Percentiles rank a stretch among this genome's conserved stretches.
phyloP scores from a whole-genome alignment of 1,284 basidiomycete species.

The Peniophora sp. region DNA sequence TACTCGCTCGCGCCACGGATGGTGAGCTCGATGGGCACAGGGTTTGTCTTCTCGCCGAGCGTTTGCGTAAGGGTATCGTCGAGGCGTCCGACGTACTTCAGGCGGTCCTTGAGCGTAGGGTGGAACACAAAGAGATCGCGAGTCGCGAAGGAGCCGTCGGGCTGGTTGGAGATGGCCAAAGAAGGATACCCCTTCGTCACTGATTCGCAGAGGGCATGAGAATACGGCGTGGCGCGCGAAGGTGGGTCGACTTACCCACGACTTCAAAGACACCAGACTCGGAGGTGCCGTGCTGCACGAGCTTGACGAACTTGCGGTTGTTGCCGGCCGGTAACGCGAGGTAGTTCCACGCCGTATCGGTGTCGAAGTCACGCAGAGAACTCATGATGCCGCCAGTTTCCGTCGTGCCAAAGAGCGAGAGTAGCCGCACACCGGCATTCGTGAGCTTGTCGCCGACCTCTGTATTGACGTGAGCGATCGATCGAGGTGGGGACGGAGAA shows the following conservation, averaged over 20 bases:
- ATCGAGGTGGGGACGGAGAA: not conserved
- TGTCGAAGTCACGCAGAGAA: slow-evolving; percentile 39
- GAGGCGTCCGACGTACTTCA: slow-evolving; percentile 49
- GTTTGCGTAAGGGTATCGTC: slow-evolving; percentile 51
- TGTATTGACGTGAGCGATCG: slow-evolving; percentile 20
- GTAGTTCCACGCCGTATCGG: slow-evolving; percentile 58
- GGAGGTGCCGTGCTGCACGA: slow-evolving; percentile 34
- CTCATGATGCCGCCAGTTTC: slow-evolving; percentile 41
- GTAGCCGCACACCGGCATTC: slow-evolving; percentile 40
- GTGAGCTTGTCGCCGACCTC: slow-evolving; percentile 51
- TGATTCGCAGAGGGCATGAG: slow-evolving; percentile 30
- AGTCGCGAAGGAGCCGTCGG: slow-evolving; percentile 51
- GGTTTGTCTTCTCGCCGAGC: slow-evolving; percentile 53
- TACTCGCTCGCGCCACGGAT: no score
- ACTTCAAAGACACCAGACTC: slow-evolving; percentile 36
- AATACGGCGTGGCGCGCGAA: no score
- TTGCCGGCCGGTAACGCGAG: slow-evolving; percentile 22
- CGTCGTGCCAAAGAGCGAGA: slow-evolving; percentile 46
- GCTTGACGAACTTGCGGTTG: slow-evolving; percentile 38
- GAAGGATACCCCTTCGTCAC: not conserved
- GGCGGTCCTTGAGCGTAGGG: slow-evolving; percentile 29
- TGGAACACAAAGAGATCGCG: slow-evolving; percentile 51
- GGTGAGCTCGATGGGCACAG: slow-evolving; percentile 35
- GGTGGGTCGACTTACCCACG: no score
- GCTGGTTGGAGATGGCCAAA: slow-evolving; percentile 39